Base-by-base conservation (phyloP, 805 yeast species). In the Starmerella cellae region DNA sequence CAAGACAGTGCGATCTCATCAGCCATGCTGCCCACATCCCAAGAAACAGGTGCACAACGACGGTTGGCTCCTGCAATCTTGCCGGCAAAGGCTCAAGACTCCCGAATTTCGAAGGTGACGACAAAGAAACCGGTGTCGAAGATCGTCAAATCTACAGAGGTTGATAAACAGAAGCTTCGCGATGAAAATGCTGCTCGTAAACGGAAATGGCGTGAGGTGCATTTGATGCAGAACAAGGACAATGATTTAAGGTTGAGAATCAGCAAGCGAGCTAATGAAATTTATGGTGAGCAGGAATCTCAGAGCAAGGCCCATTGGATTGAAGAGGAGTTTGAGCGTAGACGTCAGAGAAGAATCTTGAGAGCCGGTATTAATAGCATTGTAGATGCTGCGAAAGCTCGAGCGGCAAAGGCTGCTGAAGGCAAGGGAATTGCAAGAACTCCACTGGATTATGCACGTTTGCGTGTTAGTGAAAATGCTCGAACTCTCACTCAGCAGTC, bases 211-310 rank as follows among this genome's bases (percentile, higher is more conserved):
- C 68, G 94, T 54, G 87, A 76, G 49, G 77, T 74, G 22, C 84
- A 88, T 56, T 71, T 73, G 8, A 79, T 79, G 46, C 69, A 91
- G 50, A 87, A 87, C 60, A 79, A 82, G 63, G 95, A 85, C 58
- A 79, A 83, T 54, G 97, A 88, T 56, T 65, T 88, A 42, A 69
- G 94, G 40, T 74, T 82, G 0, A 67, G 97, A 42, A 77, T 88
- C 18, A 69, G 73, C 49, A 79, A 78, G 50, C 67, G 91, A 32
- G 95, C 96, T 0, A 66, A 63, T 30, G 62, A 61, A 17, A 61
- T 79, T 51, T 85, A 74, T 62, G 91, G 94, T 1, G 70, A 66
- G 9, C 66, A 61, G 0, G 75, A 74, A 5, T 61, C 78, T 10
- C 74, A 70, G 35, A 71, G 74, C 48, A 68, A 66, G 41, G 58